Conservation (phyloP, 2,329 filamentous ascomycete genomes). For the Beauveria bassiana region DNA sequence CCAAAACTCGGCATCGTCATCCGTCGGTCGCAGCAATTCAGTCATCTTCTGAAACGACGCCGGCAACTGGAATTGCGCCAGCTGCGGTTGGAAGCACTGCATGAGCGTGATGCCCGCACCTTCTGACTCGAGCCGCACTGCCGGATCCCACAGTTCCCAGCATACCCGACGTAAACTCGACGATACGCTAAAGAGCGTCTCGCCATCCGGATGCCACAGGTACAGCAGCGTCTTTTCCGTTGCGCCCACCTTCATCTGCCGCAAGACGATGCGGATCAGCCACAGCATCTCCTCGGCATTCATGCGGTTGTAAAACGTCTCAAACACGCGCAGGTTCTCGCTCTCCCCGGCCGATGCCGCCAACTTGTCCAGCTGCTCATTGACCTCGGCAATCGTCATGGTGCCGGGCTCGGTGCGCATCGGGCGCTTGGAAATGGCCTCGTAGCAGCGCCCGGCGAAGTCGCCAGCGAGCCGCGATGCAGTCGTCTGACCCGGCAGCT, state of each 20-base stretch:
- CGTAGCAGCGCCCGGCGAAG: constrained; percentile 82
- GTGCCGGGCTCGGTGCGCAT: constrained; percentile 65
- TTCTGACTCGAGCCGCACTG: constrained; percentile 64
- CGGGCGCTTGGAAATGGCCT: constrained; percentile 76
- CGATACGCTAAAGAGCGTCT: constrained; percentile 78
- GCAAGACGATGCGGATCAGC: constrained; percentile 88
- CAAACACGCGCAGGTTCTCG: constrained; percentile 75
- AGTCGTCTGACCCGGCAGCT: constrained; percentile 64
- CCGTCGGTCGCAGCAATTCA: constrained; percentile 53
- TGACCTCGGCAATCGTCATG: constrained; percentile 85
- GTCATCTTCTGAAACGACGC: constrained; percentile 73
- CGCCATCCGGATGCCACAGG: constrained; percentile 72
- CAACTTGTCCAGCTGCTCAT: constrained; percentile 72
- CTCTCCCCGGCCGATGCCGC: constrained; percentile 69
- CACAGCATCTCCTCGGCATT: constrained; percentile 89
- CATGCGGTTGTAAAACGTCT: constrained; percentile 82
- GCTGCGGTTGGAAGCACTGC: constrained; percentile 93
- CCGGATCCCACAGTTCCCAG: constrained; percentile 79
- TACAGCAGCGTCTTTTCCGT: constrained; percentile 85
- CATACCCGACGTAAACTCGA: constrained; percentile 86
- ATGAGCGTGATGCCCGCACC: constrained; percentile 72
- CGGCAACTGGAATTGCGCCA: constrained; percentile 85
- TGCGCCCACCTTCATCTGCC: constrained; percentile 65
- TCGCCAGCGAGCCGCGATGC: constrained; percentile 70
- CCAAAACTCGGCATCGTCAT: constrained; percentile 76